Evolutionary conservation across 331 rosid genomes (phyloP).

Genomic region (Saraca asoca): DNA sequence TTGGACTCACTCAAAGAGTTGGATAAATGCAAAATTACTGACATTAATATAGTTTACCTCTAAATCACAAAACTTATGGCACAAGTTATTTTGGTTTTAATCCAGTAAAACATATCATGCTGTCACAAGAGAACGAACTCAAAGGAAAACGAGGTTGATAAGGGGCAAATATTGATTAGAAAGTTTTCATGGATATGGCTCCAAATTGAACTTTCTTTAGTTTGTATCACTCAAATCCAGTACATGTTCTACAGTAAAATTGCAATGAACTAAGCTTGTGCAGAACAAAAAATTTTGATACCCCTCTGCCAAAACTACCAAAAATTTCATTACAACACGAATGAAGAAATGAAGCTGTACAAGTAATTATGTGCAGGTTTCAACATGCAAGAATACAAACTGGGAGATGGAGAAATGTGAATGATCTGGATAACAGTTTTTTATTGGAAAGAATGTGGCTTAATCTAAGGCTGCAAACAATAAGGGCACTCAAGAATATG

Average conservation of each 20-base stretch:
- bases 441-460: conserved; percentile 71
- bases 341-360: conserved; percentile 98
- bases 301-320: conserved; percentile 65
- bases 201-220: conserved; percentile 39
- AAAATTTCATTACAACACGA: conserved; percentile 93
- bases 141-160: too few relatives aligned
- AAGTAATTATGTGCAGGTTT: conserved; percentile 61
- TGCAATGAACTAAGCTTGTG: conserved; percentile 33
- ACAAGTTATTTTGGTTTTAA: too few relatives aligned
- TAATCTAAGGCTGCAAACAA: conserved; percentile 44
- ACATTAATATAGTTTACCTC: too few relatives aligned
- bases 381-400: conserved; percentile 68
- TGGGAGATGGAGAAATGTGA: conserved; percentile 52
- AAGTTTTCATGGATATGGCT: background rate
- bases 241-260: conserved; percentile 49
- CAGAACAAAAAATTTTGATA: conserved; percentile 45
- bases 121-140: too few relatives aligned
- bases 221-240: conserved; percentile 49
- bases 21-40: too few relatives aligned
- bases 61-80: too few relatives aligned
- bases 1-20: too few relatives aligned
- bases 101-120: too few relatives aligned
- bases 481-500: conserved; percentile 37
- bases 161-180: too few relatives aligned
- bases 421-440: conserved; percentile 59